phyloP scores from a whole-genome alignment of 345 rosid species.

The Populus deltoides region DNA sequence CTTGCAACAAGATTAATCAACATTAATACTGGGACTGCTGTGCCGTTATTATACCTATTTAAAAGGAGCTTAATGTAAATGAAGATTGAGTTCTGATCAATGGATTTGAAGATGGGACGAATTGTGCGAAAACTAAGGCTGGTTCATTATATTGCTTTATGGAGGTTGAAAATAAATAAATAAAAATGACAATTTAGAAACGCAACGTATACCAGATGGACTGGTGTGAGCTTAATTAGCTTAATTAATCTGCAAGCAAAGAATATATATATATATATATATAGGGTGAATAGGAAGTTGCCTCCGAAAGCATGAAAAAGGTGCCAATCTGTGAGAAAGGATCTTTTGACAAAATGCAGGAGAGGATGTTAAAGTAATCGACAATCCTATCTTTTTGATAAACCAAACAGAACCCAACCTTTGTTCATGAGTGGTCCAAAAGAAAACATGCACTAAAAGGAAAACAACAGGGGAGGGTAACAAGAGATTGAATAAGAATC shows the following conservation, averaged over 20 bases:
- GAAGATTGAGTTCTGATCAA: not conserved
- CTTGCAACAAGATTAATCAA: too few relatives aligned
- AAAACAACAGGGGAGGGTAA: constrained; percentile 13
- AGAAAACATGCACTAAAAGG: constrained; percentile 16
- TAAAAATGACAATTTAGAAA: too few relatives aligned
- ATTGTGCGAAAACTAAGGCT: too few relatives aligned
- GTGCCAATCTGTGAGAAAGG: constrained; percentile 8
- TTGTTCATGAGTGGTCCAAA: constrained; percentile 18
- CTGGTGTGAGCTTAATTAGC: too few relatives aligned
- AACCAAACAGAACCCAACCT: constrained; percentile 26
- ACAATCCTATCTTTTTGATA: constrained; percentile 22
- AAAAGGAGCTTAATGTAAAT: not conserved
- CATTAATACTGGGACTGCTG: too few relatives aligned
- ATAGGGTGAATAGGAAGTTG: constrained; percentile 15
- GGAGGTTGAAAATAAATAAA: too few relatives aligned
- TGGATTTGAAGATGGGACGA: not conserved
- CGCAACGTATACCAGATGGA: not conserved
- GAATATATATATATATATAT: not conserved
- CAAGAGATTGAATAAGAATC: constrained; percentile 32
- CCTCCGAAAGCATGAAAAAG: constrained; percentile 29
- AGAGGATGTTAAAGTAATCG: not conserved
- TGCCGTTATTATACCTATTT: too few relatives aligned
- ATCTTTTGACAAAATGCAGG: constrained; percentile 23
- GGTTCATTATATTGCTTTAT: too few relatives aligned
- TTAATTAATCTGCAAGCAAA: constrained; percentile 18